Evolutionary conservation across 1,139 yeast species (phyloP), one percentile per base, ranked within the genome.

Genomic region (Yamadazyma trypodendri): DNA sequence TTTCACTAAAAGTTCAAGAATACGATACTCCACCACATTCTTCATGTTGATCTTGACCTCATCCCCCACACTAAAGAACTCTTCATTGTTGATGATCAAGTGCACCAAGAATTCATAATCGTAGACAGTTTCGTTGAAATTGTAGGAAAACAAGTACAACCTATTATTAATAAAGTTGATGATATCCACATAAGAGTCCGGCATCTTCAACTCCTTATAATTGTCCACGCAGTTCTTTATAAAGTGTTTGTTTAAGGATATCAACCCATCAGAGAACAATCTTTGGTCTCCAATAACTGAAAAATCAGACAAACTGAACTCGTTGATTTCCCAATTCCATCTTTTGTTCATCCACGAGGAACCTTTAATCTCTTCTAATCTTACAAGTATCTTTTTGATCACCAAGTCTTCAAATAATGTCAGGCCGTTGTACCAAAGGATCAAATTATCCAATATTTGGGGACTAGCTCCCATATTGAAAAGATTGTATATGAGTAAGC

Each of bases 291-390:
- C 75, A 12, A 69, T 60, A 23, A 69, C 48, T 8, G 73, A 79
- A 15, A 63, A 45, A 16, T 75, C 80, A 28, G 58, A 63, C 8
- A 60, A 56, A 31, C 65, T 48, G 16, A 65, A 68, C 31, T 68
- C 69, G 21, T 76, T 56, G 36, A 83, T 72, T 36, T 84, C 89
- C 95, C 95, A 87, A 32, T 71, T 63, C 9, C 85, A 79, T 35
- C 54, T 58, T 37, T 71, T 67, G 14, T 18, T 34, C 11, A 82
- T 65, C 95, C 95, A 86, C 7, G 75, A 67, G 37, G 42, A 51
- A 12, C 71, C 63, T 9, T 70, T 51, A 5, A 65, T 62, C 0
- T 75, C 52, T 56, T 90, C 97, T 28, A 87, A 65, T 9, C 58
- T 56, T 37, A 69, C 65, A 34, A 90, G 55, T 2, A 85, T 58